Base-by-base conservation (phyloP, 2,329 filamentous ascomycete species). In the Thielaviopsis ethacetica region DNA sequence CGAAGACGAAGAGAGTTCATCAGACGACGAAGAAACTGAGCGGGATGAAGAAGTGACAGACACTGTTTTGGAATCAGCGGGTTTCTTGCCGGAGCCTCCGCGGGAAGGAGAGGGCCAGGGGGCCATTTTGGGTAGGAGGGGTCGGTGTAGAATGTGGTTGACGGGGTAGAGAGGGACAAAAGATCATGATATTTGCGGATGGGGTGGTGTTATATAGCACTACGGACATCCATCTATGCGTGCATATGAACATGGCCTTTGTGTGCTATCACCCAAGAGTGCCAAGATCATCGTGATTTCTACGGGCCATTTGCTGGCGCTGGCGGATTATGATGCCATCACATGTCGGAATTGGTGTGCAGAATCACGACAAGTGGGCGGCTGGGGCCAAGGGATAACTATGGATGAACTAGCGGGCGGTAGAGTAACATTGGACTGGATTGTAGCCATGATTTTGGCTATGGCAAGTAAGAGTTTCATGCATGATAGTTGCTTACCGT, bases 1-100 rank as follows among this genome's bases (percentile, higher is more conserved):
- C 63, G 21, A 65, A 59, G 30, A 64, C 63, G 21, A 65, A 59
- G 9, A 64, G 56, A 53, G 65, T 62, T 13, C 56, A 26, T 27
- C 53, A 3, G 24, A 38, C 15, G 47, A 52, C 15, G 53, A 52
- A 22, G 54, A 58, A 49, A 30, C 51, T 6, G 47, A 47, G 53
- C 22, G 44, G 47, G 59, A 54, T 53, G 51, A 44, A 21, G 26
- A 57, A 21, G 53, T 59, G 44, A 57, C 30, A 24, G 12, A 50
- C 13, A 34, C 27, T 17, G 12, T 24, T 38, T 58, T 60, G 22
- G 26, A 47, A 10, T n/a, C 24, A 27, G 3, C 51, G 15, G 21
- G 24, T 4, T 53, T 5, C 2, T 26, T n/a, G 24, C 17, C 6
- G 21, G 22, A 30, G 12, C 12, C 22, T 2, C 24, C 17, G 44